phyloP scores from a whole-genome alignment of 208 protist genomes.

The Polymyxa betae region DNA sequence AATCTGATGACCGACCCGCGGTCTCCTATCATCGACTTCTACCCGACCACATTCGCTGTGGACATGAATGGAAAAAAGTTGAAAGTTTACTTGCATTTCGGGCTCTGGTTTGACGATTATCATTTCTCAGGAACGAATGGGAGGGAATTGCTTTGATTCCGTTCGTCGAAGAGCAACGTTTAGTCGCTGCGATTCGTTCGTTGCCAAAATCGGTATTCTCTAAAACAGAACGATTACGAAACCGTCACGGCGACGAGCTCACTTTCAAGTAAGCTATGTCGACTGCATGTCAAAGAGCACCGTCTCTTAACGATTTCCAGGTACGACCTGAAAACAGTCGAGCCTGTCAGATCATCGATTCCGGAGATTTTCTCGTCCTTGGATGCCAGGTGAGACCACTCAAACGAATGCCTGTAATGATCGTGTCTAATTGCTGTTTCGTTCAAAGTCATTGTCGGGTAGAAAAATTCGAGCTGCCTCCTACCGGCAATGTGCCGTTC shows the following conservation, averaged over 20 bases:
- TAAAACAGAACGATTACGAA: conserved; percentile 10
- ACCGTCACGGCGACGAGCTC: neutral
- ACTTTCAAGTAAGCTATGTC: conserved; percentile 38
- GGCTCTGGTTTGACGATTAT: neutral
- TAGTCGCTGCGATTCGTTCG: conserved; percentile 53
- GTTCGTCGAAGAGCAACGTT: conserved; percentile 81
- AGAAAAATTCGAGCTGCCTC: neutral
- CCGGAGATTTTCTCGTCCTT: conserved; percentile 1
- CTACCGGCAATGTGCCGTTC: neutral
- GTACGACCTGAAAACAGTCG: neutral
- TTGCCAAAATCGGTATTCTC: neutral
- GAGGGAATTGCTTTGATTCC: conserved; percentile 82
- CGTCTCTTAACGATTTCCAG: neutral
- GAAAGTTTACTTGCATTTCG: neutral
- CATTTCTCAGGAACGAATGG: conserved; percentile 60
- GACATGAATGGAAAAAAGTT: conserved; percentile 94
- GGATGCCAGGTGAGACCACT: neutral
- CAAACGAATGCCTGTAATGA: neutral
- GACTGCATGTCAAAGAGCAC: neutral
- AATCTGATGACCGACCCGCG: neutral
- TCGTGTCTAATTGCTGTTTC: neutral
- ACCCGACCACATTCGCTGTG: conserved; percentile 91
- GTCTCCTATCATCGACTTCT: conserved; percentile 94
- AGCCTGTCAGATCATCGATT: neutral
- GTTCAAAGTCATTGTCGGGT: conserved; percentile 9